Evolutionary conservation across 2,329 filamentous ascomycete species (phyloP).

Genomic region (Onygenales sp.): DNA sequence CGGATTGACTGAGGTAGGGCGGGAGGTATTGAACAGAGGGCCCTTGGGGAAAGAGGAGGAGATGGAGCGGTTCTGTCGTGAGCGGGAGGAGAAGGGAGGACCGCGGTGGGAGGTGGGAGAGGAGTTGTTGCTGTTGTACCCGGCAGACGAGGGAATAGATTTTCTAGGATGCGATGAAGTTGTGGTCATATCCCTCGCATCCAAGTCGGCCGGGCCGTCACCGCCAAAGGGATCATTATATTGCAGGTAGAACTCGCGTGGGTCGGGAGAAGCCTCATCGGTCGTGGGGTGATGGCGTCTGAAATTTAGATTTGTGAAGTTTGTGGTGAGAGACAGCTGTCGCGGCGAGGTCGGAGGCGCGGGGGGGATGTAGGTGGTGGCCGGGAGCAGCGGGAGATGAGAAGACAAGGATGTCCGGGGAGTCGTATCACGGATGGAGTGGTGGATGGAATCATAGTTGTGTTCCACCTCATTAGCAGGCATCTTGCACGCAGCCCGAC

Average conservation of each 20-base stretch:
- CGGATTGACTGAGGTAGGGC: neutral
- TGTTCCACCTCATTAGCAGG: constrained; percentile 33
- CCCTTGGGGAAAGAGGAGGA: constrained; percentile 18
- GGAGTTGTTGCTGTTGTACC: constrained; percentile 4
- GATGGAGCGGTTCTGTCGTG: constrained; percentile 21
- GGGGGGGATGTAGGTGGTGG: constrained; percentile 20
- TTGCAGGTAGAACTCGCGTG: constrained; percentile 43
- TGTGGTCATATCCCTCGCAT: constrained; percentile 14
- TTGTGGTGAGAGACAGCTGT: constrained; percentile 14
- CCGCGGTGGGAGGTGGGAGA: constrained; percentile 6
- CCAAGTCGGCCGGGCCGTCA: constrained; percentile 13
- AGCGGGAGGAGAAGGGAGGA: constrained; percentile 11
- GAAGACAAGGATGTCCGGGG: constrained; percentile 13
- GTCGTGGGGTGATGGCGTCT: constrained; percentile 8
- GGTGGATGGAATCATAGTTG: constrained; percentile 25
- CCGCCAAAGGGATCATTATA: constrained; percentile 28
- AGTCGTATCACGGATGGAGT: constrained; percentile 2
- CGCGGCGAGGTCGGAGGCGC: constrained; percentile 13
- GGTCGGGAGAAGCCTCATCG: constrained; percentile 30
- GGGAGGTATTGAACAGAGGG: neutral
- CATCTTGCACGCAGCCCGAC: constrained; percentile 25
- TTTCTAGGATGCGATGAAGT: constrained; percentile 8
- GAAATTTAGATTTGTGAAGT: constrained; percentile 12
- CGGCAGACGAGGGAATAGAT: neutral
- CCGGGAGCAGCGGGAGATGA: constrained; percentile 14